Evolutionary conservation across 2,329 filamentous ascomycete genomes (phyloP).

Genomic region (Colletotrichum eleusines): DNA sequence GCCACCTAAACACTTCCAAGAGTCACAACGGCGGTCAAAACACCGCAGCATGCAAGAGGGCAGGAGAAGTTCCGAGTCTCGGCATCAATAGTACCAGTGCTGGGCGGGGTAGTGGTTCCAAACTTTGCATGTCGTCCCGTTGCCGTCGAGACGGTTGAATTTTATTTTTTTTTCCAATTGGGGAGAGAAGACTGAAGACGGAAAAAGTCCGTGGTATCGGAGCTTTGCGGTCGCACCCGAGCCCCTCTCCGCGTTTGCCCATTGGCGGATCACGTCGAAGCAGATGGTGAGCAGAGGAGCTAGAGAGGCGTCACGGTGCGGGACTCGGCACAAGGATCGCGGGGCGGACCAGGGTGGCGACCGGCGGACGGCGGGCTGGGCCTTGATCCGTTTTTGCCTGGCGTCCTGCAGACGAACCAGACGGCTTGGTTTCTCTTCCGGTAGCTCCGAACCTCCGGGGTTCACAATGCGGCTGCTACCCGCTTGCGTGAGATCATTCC

Average conservation of each 20-base stretch:
- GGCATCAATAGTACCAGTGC: slow-evolving; percentile 2
- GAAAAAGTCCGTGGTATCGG: slow-evolving; percentile 34
- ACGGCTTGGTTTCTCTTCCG: slow-evolving; percentile 13
- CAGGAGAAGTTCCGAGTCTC: slow-evolving; percentile 5
- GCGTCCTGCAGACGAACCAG: slow-evolving; percentile 26
- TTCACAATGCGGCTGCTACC: slow-evolving; percentile 11
- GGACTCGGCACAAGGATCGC: slow-evolving; percentile 35
- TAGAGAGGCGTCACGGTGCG: slow-evolving; percentile 30
- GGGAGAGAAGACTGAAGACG: slow-evolving; percentile 26
- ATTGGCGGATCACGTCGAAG: slow-evolving; percentile 37
- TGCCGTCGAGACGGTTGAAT: slow-evolving; percentile 34
- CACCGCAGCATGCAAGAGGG: slow-evolving; percentile 13
- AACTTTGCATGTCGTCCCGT: slow-evolving; percentile 30
- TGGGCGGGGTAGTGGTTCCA: slow-evolving; percentile 10
- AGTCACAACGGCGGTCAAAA: slow-evolving; percentile 41
- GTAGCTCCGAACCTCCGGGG: slow-evolving; percentile 35
- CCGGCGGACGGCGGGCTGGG: slow-evolving; percentile 14
- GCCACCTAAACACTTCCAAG: slow-evolving; percentile 10
- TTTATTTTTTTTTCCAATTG: not conserved
- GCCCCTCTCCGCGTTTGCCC: slow-evolving; percentile 28
- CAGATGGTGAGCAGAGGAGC: slow-evolving; percentile 29
- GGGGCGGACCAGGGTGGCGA: slow-evolving; percentile 36
- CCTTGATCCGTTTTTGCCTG: slow-evolving; percentile 7
- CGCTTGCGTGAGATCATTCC: slow-evolving; percentile 36
- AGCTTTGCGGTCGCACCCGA: slow-evolving; percentile 22